phyloP scores from a whole-genome alignment of 371 early-diverging fungal genomes.

The Mortierella sp. region DNA sequence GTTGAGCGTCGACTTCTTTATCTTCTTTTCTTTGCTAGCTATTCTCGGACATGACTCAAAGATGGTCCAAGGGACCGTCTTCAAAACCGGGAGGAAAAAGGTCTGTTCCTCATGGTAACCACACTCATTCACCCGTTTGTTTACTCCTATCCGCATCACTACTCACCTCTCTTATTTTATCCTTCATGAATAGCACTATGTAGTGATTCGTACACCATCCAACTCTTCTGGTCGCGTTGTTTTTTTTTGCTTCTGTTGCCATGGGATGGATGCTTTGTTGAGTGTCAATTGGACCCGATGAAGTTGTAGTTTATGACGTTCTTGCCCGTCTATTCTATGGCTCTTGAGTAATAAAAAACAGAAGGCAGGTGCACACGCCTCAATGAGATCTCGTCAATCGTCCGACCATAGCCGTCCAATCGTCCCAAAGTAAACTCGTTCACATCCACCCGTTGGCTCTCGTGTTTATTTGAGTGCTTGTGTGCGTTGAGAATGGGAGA shows the following conservation, averaged over 20 bases:
- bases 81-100: not conserved
- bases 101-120: not conserved
- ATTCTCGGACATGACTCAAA: not conserved
- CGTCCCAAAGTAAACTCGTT: not conserved
- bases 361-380: not conserved
- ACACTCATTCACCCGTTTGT: not conserved
- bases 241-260: not conserved
- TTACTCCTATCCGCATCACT: not conserved
- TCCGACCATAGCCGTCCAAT: not conserved
- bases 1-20: not conserved
- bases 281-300: not conserved
- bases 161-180: not conserved
- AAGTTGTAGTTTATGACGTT: not conserved
- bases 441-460: slow-evolving; percentile 4
- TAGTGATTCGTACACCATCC: not conserved
- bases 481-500: not conserved
- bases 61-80: not conserved
- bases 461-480: not conserved
- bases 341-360: not conserved
- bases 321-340: not conserved
- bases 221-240: not conserved
- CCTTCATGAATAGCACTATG: not conserved
- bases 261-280: not conserved
- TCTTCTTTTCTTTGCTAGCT: too few relatives aligned
- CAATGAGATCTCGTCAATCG: not conserved